These are phyloP conservation scores for Exophiala alcalophila DNA, from an alignment of 2,329 filamentous ascomycete genomes.

Conservation along the genomic window DNA sequence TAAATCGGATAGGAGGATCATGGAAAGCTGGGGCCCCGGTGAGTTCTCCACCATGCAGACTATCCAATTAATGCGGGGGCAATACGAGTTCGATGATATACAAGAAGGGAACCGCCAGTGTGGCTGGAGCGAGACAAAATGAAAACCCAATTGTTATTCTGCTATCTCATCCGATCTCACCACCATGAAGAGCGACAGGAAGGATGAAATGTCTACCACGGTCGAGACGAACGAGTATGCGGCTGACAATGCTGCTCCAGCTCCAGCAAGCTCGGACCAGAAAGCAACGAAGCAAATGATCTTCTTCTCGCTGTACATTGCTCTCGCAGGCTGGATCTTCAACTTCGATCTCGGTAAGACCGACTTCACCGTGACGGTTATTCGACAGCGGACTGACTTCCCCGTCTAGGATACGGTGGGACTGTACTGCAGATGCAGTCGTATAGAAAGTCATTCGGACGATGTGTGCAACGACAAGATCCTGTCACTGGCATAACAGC, in stretches of 20 bases:
- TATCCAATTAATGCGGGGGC: too few species aligned
- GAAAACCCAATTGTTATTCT: too few species aligned
- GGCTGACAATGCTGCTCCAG: not conserved
- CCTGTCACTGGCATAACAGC: conserved; percentile 1
- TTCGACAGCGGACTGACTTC: not conserved
- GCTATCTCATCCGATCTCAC: not conserved
- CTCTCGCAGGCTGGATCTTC: conserved; percentile 12
- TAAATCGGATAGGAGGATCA: too few species aligned
- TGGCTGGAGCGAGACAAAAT: too few species aligned
- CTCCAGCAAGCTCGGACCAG: not conserved
- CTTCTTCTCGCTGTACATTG: conserved; percentile 8
- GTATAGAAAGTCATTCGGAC: conserved; percentile 11
- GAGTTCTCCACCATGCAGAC: too few species aligned
- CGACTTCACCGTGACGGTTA: not conserved
- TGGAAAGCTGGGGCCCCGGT: too few species aligned
- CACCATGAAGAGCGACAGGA: not conserved
- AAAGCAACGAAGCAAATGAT: conserved; percentile 11
- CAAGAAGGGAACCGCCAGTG: too few species aligned
- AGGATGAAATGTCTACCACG: conserved; percentile 1
- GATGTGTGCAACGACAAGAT: conserved; percentile 2
- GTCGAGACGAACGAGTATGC: conserved; percentile 5
- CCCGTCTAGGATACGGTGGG: conserved; percentile 2
- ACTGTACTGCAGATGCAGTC: conserved; percentile 12
- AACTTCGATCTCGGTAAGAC: conserved; percentile 12
- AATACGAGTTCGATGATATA: too few species aligned